A percentile compares a stretch with the other conserved stretches of the same genome.
Evolutionary conservation across 2,329 filamentous ascomycete species (phyloP).

Genomic region (Colletotrichum acutatum): DNA sequence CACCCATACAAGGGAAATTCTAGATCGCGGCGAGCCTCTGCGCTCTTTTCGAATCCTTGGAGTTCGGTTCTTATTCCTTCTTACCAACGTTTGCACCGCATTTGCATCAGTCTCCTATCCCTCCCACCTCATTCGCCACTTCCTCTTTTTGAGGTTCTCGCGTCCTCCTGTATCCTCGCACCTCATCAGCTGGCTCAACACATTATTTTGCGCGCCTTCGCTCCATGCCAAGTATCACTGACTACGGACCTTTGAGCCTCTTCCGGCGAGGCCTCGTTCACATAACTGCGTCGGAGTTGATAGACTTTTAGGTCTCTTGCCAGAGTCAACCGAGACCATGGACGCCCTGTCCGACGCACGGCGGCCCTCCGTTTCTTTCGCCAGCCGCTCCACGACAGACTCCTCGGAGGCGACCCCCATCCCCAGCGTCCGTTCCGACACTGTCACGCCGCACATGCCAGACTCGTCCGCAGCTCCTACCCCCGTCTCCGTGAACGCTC

Average conservation of each 20-base stretch:
- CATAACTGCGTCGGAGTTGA: background rate
- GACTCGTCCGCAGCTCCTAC: background rate
- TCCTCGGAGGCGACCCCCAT: slow-evolving; percentile 26
- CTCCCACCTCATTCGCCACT: background rate
- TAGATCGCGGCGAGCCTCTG: background rate
- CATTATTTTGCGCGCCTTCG: background rate
- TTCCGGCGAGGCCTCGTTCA: slow-evolving; percentile 26
- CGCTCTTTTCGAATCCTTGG: background rate
- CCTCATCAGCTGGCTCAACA: background rate
- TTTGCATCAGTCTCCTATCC: background rate
- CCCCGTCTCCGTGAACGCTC: slow-evolving; percentile 35
- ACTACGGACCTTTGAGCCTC: slow-evolving; percentile 24
- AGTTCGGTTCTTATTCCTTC: background rate
- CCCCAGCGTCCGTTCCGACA: slow-evolving; percentile 7
- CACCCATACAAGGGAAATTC: background rate
- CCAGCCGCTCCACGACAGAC: slow-evolving; percentile 11
- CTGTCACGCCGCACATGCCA: background rate
- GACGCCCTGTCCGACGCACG: slow-evolving; percentile 12
- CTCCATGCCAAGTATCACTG: slow-evolving; percentile 26
- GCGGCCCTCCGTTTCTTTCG: slow-evolving; percentile 23
- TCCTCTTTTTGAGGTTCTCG: background rate
- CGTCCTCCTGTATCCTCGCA: background rate
- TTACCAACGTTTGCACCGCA: background rate
- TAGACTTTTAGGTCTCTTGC: slow-evolving; percentile 28
- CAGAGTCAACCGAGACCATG: slow-evolving; percentile 5